Conservation (phyloP, 345 rosid species). For the Lepidium aucheri region DNA sequence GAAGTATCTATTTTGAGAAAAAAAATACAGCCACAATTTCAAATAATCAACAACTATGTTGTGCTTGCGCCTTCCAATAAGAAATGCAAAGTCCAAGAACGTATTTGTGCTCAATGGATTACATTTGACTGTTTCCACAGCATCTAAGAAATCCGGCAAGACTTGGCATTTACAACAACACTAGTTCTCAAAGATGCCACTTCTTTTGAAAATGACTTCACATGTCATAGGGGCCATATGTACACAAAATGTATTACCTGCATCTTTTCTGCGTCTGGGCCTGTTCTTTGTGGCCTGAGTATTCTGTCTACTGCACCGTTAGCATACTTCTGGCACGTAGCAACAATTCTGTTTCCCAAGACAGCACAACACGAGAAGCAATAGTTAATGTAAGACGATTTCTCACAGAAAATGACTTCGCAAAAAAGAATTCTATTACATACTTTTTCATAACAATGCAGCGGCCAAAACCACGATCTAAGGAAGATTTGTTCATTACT, state of each 20-base stretch:
- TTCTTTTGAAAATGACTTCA: not conserved
- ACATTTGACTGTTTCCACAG: not conserved
- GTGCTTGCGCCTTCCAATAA: not conserved
- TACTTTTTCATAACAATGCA: slow-evolving; percentile 95
- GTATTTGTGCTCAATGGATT: not conserved
- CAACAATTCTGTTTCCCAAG: slow-evolving; percentile 39
- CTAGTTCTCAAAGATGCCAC: not conserved
- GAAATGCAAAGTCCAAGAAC: not conserved
- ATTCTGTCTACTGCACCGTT: slow-evolving; percentile 49
- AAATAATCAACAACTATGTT: not conserved
- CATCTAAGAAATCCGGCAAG: not conserved
- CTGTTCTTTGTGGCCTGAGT: slow-evolving; percentile 58
- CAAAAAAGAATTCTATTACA: slow-evolving; percentile 1
- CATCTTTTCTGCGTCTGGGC: slow-evolving; percentile 57
- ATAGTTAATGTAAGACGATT: not conserved
- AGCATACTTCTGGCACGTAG: slow-evolving; percentile 39
- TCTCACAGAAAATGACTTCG: slow-evolving; percentile 1
- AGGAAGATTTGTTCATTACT: slow-evolving; percentile 92
- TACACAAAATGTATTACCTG: slow-evolving; percentile 43
- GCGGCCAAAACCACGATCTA: slow-evolving; percentile 98
- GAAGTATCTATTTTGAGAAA: not conserved
- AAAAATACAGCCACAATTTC: not conserved
- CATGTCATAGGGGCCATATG: not conserved
- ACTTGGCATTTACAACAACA: not conserved
- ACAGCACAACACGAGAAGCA: not conserved